Conservation (phyloP, 2,329 filamentous ascomycete species). For the Beauveria australis region DNA sequence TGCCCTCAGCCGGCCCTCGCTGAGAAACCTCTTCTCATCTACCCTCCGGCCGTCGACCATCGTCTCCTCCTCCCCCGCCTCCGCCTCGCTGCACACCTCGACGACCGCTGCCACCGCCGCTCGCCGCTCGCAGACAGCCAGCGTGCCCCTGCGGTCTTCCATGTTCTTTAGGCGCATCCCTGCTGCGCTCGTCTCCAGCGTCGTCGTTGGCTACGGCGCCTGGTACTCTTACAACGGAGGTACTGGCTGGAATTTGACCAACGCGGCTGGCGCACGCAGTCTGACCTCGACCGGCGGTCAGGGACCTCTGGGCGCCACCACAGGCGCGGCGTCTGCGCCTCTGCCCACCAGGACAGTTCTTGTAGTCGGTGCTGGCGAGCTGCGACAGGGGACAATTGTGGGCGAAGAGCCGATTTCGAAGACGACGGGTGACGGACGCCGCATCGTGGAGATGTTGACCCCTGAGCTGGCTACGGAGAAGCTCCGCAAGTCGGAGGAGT, state of each 20-base stretch:
- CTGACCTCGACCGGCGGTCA: slow-evolving; percentile 30
- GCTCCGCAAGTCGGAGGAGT: slow-evolving; percentile 82
- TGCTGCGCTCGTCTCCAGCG: slow-evolving; percentile 57
- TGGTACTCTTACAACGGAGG: slow-evolving; percentile 59
- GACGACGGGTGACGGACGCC: slow-evolving; percentile 74
- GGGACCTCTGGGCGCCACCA: slow-evolving; percentile 18
- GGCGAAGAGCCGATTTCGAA: slow-evolving; percentile 85
- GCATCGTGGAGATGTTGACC: slow-evolving; percentile 91
- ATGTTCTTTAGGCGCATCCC: slow-evolving; percentile 68
- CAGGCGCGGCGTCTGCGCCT: slow-evolving; percentile 24
- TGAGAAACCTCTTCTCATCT: background rate
- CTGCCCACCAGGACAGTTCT: slow-evolving; percentile 59
- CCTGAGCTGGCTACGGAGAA: slow-evolving; percentile 89
- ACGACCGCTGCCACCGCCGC: slow-evolving; percentile 13
- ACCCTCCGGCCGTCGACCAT: slow-evolving; percentile 13
- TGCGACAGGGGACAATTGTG: slow-evolving; percentile 80
- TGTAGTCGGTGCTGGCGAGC: slow-evolving; percentile 80
- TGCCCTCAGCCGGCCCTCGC: slow-evolving; percentile 40
- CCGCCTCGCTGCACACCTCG: slow-evolving; percentile 14
- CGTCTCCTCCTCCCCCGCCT: slow-evolving; percentile 17
- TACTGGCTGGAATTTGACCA: slow-evolving; percentile 23
- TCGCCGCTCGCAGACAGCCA: slow-evolving; percentile 25
- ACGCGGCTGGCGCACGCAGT: slow-evolving; percentile 29
- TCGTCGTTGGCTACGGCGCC: slow-evolving; percentile 63
- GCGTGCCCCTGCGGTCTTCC: slow-evolving; percentile 52